Base-by-base conservation (phyloP, 192 early-diverging fungal species). In the Coemansia sp. region DNA sequence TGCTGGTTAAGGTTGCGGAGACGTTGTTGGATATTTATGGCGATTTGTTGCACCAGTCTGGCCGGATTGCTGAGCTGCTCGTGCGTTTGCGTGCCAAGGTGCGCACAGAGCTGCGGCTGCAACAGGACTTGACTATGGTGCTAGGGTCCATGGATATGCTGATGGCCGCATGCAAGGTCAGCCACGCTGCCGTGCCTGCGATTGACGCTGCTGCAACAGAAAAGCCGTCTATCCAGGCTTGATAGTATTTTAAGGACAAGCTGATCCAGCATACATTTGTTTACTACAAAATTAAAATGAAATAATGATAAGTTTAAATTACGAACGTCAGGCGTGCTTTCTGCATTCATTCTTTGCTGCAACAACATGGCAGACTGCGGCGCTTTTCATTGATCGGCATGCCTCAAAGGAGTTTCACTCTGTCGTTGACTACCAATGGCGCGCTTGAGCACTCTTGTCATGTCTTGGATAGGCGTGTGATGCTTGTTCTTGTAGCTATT, bases 61-160 rank as follows among this genome's bases (percentile, higher is more conserved):
- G 84, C 5, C 56, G 90, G 9, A 89, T 97, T 37, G 89, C 92
- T 40, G 91, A 94, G 34, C 71, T 93, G 58, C 76, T 97, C 49
- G 18, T 68, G 34, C 83, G 83, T 25, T 64, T 98, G 40, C 70
- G 80, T 21, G 61, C 63, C 20, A 94, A 96, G 83, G 87, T 97
- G 6, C 77, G 83, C 24, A 20, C 64, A n/a, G 95, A 98, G 74
- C 71, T 97, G 55, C 76, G 82, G 6, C 50, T 93, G 63, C 93
- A 96, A 63, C 83, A 91, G 70, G 85, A 91, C 28, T 59, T 96
- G 56, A 60, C 72, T n/a, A 80, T 92, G 68, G 83, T 90, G 17
- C 70, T 96, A 60, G 94, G 93, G 42, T 84, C 91, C 20, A 81
- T 98, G 83, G 90, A 93, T 42, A 87, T 90, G 84, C 65, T 96